These are phyloP conservation scores for Pichia manshurica DNA, from an alignment of 805 yeast genomes.

Conservation along the genomic window DNA sequence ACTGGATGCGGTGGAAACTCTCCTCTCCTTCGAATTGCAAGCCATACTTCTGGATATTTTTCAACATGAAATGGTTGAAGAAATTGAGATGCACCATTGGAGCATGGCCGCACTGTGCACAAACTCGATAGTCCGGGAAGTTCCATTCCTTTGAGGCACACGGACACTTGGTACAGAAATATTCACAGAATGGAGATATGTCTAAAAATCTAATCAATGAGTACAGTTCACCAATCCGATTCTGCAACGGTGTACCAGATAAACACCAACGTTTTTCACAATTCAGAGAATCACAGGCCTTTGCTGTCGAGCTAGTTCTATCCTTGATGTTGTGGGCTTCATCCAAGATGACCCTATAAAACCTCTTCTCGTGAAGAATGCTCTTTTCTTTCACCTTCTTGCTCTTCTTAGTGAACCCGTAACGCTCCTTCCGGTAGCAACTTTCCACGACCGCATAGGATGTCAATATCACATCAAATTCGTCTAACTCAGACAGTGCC, in stretches of 20 bases:
- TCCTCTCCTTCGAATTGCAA: conserved; percentile 73
- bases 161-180: conserved; percentile 90
- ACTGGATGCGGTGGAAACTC: conserved; percentile 72
- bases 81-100: conserved; percentile 95
- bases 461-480: conserved; percentile 78
- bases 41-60: conserved; percentile 85
- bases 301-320: conserved; percentile 86
- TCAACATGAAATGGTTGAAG: conserved; percentile 92
- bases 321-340: conserved; percentile 98
- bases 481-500: conserved; percentile 47
- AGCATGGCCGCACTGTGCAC: conserved; percentile 83
- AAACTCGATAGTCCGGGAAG: conserved; percentile 74
- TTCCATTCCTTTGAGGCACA: conserved; percentile 81
- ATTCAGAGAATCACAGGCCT: conserved; percentile 73
- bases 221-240: conserved; percentile 93
- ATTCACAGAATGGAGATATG: conserved; percentile 79
- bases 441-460: conserved; percentile 92
- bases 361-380: conserved; percentile 64
- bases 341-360: conserved; percentile 83
- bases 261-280: conserved; percentile 84
- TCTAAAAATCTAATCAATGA: conserved; percentile 82
- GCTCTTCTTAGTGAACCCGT: conserved; percentile 74
- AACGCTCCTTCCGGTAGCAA: conserved; percentile 70
- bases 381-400: conserved; percentile 70
- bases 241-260: conserved; percentile 95